A percentile compares a stretch with the other conserved stretches of the same genome.
Evolutionary conservation across 2,329 filamentous ascomycete species (phyloP).

Genomic region (Shiraia bambusicola): DNA sequence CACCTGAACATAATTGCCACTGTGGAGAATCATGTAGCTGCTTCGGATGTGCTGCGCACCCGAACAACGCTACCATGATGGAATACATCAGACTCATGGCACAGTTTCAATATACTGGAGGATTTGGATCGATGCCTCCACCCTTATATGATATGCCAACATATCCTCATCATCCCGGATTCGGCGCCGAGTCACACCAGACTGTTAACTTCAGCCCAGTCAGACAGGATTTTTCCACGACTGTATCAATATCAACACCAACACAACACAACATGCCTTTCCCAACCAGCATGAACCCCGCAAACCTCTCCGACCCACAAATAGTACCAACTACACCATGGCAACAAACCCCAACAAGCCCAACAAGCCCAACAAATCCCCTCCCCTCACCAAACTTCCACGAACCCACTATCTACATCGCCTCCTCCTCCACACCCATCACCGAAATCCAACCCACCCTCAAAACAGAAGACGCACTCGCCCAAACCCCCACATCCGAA

Average conservation of each 20-base stretch:
- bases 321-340: slow-evolving; percentile 23
- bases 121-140: slow-evolving; percentile 32
- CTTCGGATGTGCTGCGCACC: slow-evolving; percentile 67
- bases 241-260: slow-evolving; percentile 10
- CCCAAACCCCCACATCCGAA: slow-evolving; percentile 20
- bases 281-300: slow-evolving; percentile 19
- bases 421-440: slow-evolving; percentile 12
- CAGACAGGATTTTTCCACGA: slow-evolving; percentile 13
- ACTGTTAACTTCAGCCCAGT: slow-evolving; percentile 16
- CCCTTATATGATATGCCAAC: slow-evolving; percentile 40
- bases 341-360: slow-evolving; percentile 23
- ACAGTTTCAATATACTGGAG: slow-evolving; percentile 39
- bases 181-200: slow-evolving; percentile 27
- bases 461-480: slow-evolving; percentile 16
- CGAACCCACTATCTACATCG: slow-evolving; percentile 9
- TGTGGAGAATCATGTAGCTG: slow-evolving; percentile 69
- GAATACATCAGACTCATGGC: slow-evolving; percentile 51
- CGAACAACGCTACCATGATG: slow-evolving; percentile 66
- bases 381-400: slow-evolving; percentile 18
- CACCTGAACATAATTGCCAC: slow-evolving; percentile 54
- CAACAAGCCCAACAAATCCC: slow-evolving; percentile 15
- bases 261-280: slow-evolving; percentile 24
- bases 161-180: slow-evolving; percentile 38
- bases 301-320: slow-evolving; percentile 19
- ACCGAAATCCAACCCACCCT: slow-evolving; percentile 7